These are phyloP conservation scores for Umbelopsis sp. DNA, from an alignment of 371 early-diverging fungal genomes.

Conservation along the genomic window DNA sequence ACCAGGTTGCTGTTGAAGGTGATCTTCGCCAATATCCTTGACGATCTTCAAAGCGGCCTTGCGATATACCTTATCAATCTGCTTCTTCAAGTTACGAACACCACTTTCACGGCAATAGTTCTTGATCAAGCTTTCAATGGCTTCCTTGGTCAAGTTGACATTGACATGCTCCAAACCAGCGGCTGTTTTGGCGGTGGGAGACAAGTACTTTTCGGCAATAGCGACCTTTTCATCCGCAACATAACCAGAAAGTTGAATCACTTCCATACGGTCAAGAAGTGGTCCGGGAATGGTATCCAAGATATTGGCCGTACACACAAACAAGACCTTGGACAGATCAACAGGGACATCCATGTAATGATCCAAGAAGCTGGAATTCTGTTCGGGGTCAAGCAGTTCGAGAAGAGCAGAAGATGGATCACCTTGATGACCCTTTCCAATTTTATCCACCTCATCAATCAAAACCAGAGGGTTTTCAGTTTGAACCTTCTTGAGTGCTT, in stretches of 20 bases:
- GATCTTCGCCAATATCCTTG: slow-evolving; percentile 53
- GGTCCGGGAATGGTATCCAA: slow-evolving; percentile 96
- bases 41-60: slow-evolving; percentile 95
- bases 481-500: slow-evolving; percentile 96
- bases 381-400: slow-evolving; percentile 96
- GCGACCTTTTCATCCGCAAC: slow-evolving; percentile 96
- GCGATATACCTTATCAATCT: slow-evolving; percentile 95
- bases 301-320: slow-evolving; percentile 97
- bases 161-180: slow-evolving; percentile 80
- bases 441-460: slow-evolving; percentile 98
- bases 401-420: slow-evolving; percentile 96
- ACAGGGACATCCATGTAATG: slow-evolving; percentile 98
- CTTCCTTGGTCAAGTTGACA: slow-evolving; percentile 72
- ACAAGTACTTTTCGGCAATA: slow-evolving; percentile 90
- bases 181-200: slow-evolving; percentile 79
- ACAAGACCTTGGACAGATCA: slow-evolving; percentile 94
- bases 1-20: slow-evolving; percentile 22
- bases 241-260: slow-evolving; percentile 94
- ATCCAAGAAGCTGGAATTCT: slow-evolving; percentile 94
- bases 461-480: slow-evolving; percentile 96
- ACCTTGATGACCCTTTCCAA: slow-evolving; percentile 96
- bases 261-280: slow-evolving; percentile 97
- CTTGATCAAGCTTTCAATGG: slow-evolving; percentile 84
- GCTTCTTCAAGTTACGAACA: slow-evolving; percentile 96
- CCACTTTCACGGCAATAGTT: slow-evolving; percentile 97